Conservation (phyloP, 2,329 filamentous ascomycete species). For the Verticillium alfalfae region DNA sequence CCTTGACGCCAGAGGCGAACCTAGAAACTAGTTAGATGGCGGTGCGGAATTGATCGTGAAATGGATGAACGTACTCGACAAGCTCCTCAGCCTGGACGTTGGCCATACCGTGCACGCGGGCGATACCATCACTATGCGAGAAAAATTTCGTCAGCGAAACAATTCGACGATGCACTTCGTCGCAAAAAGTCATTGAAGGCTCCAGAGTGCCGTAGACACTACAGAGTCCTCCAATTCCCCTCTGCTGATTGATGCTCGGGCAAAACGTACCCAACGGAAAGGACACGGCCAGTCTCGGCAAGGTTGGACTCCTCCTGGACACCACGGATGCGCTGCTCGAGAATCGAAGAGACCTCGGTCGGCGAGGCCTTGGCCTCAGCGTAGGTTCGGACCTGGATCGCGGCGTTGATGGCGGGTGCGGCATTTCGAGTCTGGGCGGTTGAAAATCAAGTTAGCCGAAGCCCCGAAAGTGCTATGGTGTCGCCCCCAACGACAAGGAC, state of each 20-base stretch:
- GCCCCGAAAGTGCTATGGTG: constrained; percentile 33
- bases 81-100: constrained; percentile 99
- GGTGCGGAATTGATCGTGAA: constrained; percentile 7
- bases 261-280: constrained; percentile 89
- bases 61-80: constrained; percentile 75
- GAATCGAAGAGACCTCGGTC: constrained; percentile 98
- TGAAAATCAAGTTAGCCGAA: constrained; percentile 51
- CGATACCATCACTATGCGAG: constrained; percentile 88
- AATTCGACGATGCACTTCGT: neutral
- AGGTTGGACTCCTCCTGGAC: constrained; percentile 94
- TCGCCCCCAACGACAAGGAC: constrained; percentile 17
- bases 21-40: constrained; percentile 35
- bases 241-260: constrained; percentile 5
- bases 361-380: constrained; percentile 93
- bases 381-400: constrained; percentile 77
- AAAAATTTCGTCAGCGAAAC: constrained; percentile 8
- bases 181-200: neutral
- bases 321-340: constrained; percentile 98
- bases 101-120: constrained; percentile 99
- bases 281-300: constrained; percentile 97
- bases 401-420: constrained; percentile 71
- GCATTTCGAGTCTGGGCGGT: constrained; percentile 73
- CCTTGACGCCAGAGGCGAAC: constrained; percentile 99
- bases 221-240: neutral
- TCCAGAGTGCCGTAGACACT: neutral